Conservation (phyloP, 345 rosid genomes). For the Acer campestre region DNA sequence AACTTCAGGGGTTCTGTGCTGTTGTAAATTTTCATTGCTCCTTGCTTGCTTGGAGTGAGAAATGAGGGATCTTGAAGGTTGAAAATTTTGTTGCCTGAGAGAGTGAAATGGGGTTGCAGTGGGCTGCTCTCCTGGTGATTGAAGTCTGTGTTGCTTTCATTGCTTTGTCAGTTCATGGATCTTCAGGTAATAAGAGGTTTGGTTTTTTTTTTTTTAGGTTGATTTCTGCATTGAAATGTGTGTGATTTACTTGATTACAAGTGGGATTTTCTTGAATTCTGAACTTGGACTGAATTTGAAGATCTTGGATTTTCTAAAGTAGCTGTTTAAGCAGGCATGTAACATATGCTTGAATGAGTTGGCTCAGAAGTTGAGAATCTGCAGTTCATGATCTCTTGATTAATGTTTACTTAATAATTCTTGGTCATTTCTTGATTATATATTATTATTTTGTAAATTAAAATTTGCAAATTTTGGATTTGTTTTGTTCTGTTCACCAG, state of each 20-base stretch:
- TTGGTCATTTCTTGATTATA: neutral
- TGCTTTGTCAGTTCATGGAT: conserved; percentile 45
- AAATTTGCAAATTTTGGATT: too few relatives aligned
- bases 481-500: neutral
- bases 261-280: conserved; percentile 11
- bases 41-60: conserved; percentile 24
- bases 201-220: neutral
- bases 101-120: conserved; percentile 37
- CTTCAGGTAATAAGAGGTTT: conserved; percentile 53
- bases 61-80: conserved; percentile 33
- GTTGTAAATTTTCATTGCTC: conserved; percentile 12
- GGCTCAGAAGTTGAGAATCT: conserved; percentile 16
- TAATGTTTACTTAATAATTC: neutral
- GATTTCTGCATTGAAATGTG: conserved; percentile 15
- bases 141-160: conserved; percentile 18
- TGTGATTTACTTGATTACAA: neutral
- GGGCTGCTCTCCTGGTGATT: conserved; percentile 38
- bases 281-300: conserved; percentile 14
- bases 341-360: neutral
- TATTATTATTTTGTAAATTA: neutral
- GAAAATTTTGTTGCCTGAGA: conserved; percentile 10
- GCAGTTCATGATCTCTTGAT: conserved; percentile 2
- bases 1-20: conserved; percentile 18
- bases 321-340: neutral
- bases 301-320: conserved; percentile 21